Base-by-base conservation (phyloP, 2,329 filamentous ascomycete genomes). In the Ascosphaera apis region DNA sequence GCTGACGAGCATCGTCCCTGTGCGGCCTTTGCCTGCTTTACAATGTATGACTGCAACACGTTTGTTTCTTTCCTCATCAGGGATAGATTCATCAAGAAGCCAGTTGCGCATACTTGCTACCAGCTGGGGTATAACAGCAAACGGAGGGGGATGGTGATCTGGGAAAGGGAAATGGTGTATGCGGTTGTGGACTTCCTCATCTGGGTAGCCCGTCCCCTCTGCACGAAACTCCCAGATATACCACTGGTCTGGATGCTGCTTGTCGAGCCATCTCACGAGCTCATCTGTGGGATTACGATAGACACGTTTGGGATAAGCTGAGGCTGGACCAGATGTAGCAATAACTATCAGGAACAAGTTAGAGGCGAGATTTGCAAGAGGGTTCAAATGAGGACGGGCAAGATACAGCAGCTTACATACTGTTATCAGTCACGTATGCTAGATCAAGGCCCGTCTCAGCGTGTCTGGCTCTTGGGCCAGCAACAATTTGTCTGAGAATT, bases 151-250 rank as follows among this genome's bases (percentile, higher is more conserved):
- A 52, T 98, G 88, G 51, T 98, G 88, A 52, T 98, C 88, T 0
- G 88, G 88, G 72, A 81, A 98, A 1, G 88, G 88, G 49, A 84
- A 95, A 56, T 98, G 88, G 43, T 76, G 70, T 43, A 95, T 75
- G 2, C 84, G 68, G 23, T 71, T 67, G 52, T 92, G 82, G 1
- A 98, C 86, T 39, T 84, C 79, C 13, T 73, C 69, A 50, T 98
- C 88, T 0, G 83, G 83, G 48, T 98, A 98, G 1, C 88, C 88
- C 0, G 88, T 93, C 3, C 88, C 88, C 53, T 98, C 88, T 25
- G 83, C 88, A 33, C 88, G 75, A 47, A 98, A 98, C 57, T 98
- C 88, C 82, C 86, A 98, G 48, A 98, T 92, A 2, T 77, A 73
- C 88, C 88, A 98, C 42, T 88, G 62, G 17, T 72, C 59, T 18